Base-by-base conservation (phyloP, 2,329 filamentous ascomycete genomes). In the Calonectria montana region DNA sequence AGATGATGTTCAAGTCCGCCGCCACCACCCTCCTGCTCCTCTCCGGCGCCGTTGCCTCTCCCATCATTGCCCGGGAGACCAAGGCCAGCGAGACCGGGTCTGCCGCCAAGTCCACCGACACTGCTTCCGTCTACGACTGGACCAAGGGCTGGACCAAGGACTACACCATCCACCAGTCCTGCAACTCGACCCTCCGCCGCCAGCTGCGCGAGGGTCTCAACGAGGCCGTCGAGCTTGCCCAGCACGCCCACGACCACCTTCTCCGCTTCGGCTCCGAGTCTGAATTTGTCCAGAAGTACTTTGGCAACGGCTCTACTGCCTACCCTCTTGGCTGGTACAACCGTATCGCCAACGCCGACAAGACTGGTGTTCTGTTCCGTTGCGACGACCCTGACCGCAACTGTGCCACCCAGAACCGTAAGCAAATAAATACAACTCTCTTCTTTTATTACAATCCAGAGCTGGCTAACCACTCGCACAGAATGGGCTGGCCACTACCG, bases 401-500 rank as follows among this genome's bases (percentile, higher is more conserved):
- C 83, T 94, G 92, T 76, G 82, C 74, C 7, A 87, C 79, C 13
- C 87, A 86, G 77, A 84, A 87, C 29, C 79, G 84, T 85, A 76
- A 65, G 83, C 79, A 4, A 0, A 18, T 1, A 41, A 18, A n/a
- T 7, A 18, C 37, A 39, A 9, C 37, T 15, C 4, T 15, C 16
- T 2, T 0, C 7, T 4, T 4, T 8, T 0, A 1, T 0, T 9
- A 13, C 1, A 16, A 15, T 35, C 9, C 1, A 41, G 1, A 10
- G 5, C 10, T 5, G 8, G n/a, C 72, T 74, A 31, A 73, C 18
- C 21, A 31, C 25, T 8, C 2, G 3, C 12, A 63, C 47, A 93
- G 91, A 84, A 64, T 94, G 89, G 88, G 92, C 86, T 55, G 92
- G 92, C 39, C 92, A 94, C 84, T 93, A 89, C 89, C 89, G 92